Conservation (phyloP, 768 basidiomycete species). For the Suillus paluster region DNA sequence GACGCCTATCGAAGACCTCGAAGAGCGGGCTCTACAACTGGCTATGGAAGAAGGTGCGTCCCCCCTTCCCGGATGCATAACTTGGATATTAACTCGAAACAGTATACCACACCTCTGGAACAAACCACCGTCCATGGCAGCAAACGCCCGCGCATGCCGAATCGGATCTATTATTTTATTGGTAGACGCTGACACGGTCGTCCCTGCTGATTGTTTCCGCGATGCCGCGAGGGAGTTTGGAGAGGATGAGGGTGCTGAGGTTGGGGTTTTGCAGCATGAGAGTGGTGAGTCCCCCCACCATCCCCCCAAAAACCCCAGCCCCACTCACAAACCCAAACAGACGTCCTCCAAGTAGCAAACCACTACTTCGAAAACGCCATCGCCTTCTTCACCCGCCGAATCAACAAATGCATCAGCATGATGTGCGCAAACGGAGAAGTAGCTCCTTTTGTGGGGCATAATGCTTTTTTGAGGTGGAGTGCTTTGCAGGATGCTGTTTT, state of each 20-base stretch:
- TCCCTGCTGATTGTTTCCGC: slow-evolving; percentile 89
- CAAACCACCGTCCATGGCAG: slow-evolving; percentile 70
- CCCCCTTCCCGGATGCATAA: too few species aligned
- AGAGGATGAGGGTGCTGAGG: slow-evolving; percentile 62
- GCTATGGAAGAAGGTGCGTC: slow-evolving; percentile 57
- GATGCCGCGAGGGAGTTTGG: slow-evolving; percentile 87
- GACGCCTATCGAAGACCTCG: slow-evolving; percentile 41
- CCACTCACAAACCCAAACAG: slow-evolving; percentile 33
- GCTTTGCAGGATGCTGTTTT: slow-evolving; percentile 88
- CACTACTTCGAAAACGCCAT: slow-evolving; percentile 94
- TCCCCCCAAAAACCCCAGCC: neutral
- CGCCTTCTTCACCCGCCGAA: slow-evolving; percentile 84
- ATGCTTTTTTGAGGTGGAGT: slow-evolving; percentile 89
- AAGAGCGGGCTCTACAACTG: slow-evolving; percentile 53
- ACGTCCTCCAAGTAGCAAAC: slow-evolving; percentile 89
- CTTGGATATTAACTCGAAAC: slow-evolving; percentile 40
- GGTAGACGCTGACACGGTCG: slow-evolving; percentile 88
- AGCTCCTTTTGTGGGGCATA: slow-evolving; percentile 81
- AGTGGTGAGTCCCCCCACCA: slow-evolving; percentile 54
- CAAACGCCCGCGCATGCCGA: slow-evolving; percentile 74
- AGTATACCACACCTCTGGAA: slow-evolving; percentile 57
- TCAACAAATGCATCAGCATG: slow-evolving; percentile 84
- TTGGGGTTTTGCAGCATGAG: slow-evolving; percentile 90
- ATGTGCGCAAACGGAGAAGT: slow-evolving; percentile 82
- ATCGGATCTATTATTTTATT: slow-evolving; percentile 81